Conservation (phyloP, 2,329 filamentous ascomycete genomes). For the Colletotrichum sp. region DNA sequence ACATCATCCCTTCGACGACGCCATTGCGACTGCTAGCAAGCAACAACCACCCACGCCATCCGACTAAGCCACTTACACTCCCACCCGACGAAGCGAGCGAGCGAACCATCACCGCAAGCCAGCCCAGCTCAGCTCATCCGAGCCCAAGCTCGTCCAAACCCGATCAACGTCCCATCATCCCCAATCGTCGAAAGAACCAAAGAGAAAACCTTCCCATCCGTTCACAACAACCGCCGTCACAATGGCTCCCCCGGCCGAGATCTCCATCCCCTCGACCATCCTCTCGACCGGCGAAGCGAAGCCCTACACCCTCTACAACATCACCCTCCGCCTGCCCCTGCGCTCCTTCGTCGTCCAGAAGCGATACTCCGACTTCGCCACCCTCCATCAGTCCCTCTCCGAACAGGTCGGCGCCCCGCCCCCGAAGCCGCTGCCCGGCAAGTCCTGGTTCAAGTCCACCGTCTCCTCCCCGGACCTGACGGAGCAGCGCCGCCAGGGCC, state of each 20-base stretch:
- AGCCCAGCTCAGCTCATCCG: neutral
- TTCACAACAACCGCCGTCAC: neutral
- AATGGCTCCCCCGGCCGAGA: slow-evolving; percentile 71
- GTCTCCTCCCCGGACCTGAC: slow-evolving; percentile 72
- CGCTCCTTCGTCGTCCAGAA: slow-evolving; percentile 79
- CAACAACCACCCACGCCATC: neutral
- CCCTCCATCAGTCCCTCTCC: slow-evolving; percentile 68
- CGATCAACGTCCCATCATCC: neutral
- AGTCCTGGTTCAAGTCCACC: slow-evolving; percentile 80
- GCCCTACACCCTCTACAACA: slow-evolving; percentile 79
- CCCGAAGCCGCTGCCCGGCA: slow-evolving; percentile 71
- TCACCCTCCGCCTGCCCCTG: slow-evolving; percentile 77
- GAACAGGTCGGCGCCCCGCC: slow-evolving; percentile 66
- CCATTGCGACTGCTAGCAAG: neutral
- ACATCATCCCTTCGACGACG: neutral
- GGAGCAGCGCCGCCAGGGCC: slow-evolving; percentile 68
- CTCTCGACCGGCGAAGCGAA: slow-evolving; percentile 61
- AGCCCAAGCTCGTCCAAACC: slow-evolving; percentile 3
- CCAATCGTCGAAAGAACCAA: neutral
- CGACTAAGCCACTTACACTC: neutral
- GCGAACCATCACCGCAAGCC: neutral
- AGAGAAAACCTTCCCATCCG: neutral
- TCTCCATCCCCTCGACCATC: slow-evolving; percentile 71
- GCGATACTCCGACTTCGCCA: slow-evolving; percentile 80
- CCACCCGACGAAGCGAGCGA: neutral